Evolutionary conservation across 257 asterid species (phyloP).

Genomic region (Plantago ovata): DNA sequence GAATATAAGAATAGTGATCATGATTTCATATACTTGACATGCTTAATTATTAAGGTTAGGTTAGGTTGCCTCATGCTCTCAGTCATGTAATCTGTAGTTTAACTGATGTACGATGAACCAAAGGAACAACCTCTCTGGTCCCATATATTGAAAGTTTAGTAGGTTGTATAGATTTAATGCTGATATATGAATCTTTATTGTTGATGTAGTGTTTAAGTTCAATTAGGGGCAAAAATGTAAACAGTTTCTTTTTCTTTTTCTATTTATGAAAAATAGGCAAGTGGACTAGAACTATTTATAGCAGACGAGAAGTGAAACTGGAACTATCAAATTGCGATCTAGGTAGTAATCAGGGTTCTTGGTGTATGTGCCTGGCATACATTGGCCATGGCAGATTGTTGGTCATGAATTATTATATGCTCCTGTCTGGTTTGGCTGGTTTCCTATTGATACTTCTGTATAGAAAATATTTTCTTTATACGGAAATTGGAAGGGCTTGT

Average conservation of each 20-base stretch:
- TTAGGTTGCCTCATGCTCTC: neutral
- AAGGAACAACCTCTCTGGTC: neutral
- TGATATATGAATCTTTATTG: too few relatives aligned
- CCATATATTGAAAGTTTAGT: too few relatives aligned
- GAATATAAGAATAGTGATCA: neutral
- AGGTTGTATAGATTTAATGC: too few relatives aligned
- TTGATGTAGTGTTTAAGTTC: too few relatives aligned
- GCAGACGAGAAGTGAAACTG: too few relatives aligned
- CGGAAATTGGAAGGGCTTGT: neutral
- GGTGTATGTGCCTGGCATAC: too few relatives aligned
- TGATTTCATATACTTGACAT: neutral
- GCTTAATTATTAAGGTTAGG: neutral
- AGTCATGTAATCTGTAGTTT: neutral
- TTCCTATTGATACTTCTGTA: neutral
- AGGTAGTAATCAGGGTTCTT: too few relatives aligned
- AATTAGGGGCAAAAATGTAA: too few relatives aligned
- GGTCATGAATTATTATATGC: neutral
- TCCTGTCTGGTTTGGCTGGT: neutral
- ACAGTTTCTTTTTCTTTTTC: too few relatives aligned
- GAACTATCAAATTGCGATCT: too few relatives aligned
- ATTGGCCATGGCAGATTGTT: neutral
- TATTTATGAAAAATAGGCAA: too few relatives aligned
- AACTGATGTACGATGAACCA: neutral
- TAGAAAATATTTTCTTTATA: neutral
- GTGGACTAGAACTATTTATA: too few relatives aligned